Base-by-base conservation (phyloP, 148 eudicot species). In the Camellia granthamiana region DNA sequence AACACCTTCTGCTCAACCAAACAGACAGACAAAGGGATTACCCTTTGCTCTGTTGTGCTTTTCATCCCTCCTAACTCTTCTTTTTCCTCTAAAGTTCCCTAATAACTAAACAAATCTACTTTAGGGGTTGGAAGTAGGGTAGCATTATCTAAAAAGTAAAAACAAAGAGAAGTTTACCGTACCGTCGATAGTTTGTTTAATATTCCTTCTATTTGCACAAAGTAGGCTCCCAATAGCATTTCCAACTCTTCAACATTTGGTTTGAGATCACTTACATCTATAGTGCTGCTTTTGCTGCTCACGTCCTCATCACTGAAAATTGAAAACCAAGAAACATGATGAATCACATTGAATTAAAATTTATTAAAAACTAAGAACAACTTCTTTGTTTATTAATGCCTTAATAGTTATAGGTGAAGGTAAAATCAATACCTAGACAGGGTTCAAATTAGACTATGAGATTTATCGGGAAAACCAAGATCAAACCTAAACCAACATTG, bases 181-280 rank as follows among this genome's bases (percentile, higher is more conserved):
- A 74, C 77, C 4, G 63, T 74, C 3, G 63, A 74, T 74, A 74
- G 63, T 74, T 74, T 74, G 63, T 8, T 74, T 16, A 74, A 74
- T 44, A 41, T 16, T 30, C 77, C 77, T 12, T 74, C 77, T 9
- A 54, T 7, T 74, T 74, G 63, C 47, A 58, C 63, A 38, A 74
- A 74, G 46, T 74, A 74, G 2, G 77, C 77, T 74, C 44, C 77
- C 77, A 74, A 52, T 52, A 52, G 58, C 75, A 72, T 72, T 30
- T 72, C 75, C 75, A 72, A 21, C 75, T 72, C 75, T 38, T 55
- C 77, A 13, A 74, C 63, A 2, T 55, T 55, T 30, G 77, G 77
- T 13, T 74, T 74, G 63, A 23, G 6, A 54, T 55, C 51, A 9
- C 21, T 38, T 38, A 58, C 63, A 38, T 10, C 19, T 74, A 23